Evolutionary conservation across 352 stramenopile species (phyloP).

Genomic region (Globisporangium takayamanum): DNA sequence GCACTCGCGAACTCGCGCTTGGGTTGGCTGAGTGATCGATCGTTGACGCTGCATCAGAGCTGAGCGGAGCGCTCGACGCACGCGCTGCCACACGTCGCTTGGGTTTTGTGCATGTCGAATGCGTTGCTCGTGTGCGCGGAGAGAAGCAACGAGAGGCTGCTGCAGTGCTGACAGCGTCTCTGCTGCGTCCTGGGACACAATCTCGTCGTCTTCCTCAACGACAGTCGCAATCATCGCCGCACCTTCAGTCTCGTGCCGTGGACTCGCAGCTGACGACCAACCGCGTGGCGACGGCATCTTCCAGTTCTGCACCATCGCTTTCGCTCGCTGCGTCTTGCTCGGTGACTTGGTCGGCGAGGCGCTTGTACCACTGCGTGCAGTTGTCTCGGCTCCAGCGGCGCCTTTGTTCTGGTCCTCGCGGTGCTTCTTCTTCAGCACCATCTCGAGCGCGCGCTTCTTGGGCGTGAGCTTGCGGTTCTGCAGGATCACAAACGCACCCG

Average conservation of each 20-base stretch:
- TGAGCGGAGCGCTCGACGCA: too few species aligned
- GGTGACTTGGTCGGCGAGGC: neutral
- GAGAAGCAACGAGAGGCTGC: neutral
- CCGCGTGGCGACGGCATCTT: constrained; percentile 11
- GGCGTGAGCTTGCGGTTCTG: constrained; percentile 62
- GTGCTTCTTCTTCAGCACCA: constrained; percentile 61
- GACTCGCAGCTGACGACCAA: neutral
- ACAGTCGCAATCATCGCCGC: neutral
- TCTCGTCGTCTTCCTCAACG: constrained; percentile 3
- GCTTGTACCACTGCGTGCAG: neutral
- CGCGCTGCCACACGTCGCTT: too few species aligned
- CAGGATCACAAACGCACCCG: constrained; percentile 47
- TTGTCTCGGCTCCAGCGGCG: neutral
- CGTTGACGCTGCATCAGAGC: too few species aligned
- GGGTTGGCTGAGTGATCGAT: too few species aligned
- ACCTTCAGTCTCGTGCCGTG: neutral
- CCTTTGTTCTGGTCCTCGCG: constrained; percentile 25
- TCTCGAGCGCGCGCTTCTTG: constrained; percentile 61
- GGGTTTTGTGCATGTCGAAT: too few species aligned
- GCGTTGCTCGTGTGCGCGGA: too few species aligned
- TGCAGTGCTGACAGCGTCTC: too few species aligned
- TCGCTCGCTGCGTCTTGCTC: constrained; percentile 15
- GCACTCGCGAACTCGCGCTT: too few species aligned
- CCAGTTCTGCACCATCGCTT: constrained; percentile 20
- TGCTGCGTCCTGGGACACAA: neutral